These are phyloP conservation scores for Melastoma malabathricum DNA, from an alignment of 345 rosid genomes.

Conservation along the genomic window DNA sequence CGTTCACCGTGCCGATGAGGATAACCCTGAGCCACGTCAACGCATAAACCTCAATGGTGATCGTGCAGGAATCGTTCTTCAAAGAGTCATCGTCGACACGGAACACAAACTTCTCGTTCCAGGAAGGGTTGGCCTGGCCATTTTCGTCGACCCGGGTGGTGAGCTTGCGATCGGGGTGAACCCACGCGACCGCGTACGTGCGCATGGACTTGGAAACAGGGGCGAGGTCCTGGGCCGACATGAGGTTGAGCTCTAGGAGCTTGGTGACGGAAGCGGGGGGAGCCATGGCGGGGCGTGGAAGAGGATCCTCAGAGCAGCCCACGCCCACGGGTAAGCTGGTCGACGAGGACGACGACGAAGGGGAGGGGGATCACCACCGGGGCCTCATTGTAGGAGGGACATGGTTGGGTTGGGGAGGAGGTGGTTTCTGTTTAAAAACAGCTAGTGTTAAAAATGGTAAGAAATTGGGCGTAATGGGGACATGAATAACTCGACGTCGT, in stretches of 20 bases:
- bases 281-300: constrained; percentile 12
- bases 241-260: constrained; percentile 55
- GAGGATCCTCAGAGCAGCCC: no score
- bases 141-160: constrained; percentile 57
- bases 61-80: constrained; percentile 36
- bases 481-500: no score
- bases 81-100: constrained; percentile 56
- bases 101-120: constrained; percentile 87
- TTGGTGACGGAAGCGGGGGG: constrained; percentile 23
- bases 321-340: no score
- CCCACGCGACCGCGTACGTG: constrained; percentile 73
- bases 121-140: constrained; percentile 52
- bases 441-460: no score
- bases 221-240: constrained; percentile 73
- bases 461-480: no score
- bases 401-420: no score
- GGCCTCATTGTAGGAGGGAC: no score
- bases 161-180: constrained; percentile 51
- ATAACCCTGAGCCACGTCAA: constrained; percentile 85
- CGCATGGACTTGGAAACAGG: constrained; percentile 63
- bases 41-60: constrained; percentile 66
- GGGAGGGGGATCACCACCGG: no score
- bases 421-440: no score
- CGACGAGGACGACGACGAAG: no score
- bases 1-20: constrained; percentile 52